A percentile compares a stretch with the other conserved stretches of the same genome.
Conservation (phyloP, 192 early-diverging fungal genomes). For the Umbelopsis vinacea region DNA sequence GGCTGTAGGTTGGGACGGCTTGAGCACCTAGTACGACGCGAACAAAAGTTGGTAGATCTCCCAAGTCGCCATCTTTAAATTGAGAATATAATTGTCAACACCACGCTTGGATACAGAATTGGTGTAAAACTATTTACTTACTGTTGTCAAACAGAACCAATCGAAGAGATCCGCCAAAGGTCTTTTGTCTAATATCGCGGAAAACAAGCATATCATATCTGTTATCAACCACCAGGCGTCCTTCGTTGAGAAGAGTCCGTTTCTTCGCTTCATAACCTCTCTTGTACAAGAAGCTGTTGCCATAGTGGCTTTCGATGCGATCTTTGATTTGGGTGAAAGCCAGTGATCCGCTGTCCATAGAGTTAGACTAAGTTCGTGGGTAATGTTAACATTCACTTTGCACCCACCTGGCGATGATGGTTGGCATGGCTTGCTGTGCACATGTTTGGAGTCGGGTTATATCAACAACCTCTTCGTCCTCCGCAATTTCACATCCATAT, state of each 20-base stretch:
- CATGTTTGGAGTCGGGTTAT: constrained; percentile 69
- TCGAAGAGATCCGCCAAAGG: constrained; percentile 47
- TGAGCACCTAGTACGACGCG: constrained; percentile 64
- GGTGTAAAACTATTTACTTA: constrained; percentile 24
- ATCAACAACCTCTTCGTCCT: constrained; percentile 37
- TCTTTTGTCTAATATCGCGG: constrained; percentile 43
- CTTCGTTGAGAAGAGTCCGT: constrained; percentile 31
- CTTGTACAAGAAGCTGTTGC: constrained; percentile 45
- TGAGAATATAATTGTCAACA: not conserved
- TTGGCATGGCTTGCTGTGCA: constrained; percentile 72
- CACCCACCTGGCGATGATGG: constrained; percentile 63
- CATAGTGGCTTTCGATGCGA: constrained; percentile 34
- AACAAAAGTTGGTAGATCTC: constrained; percentile 45
- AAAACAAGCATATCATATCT: constrained; percentile 50
- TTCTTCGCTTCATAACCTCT: constrained; percentile 41
- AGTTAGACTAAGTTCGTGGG: too few species aligned
- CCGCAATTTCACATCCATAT: constrained; percentile 48
- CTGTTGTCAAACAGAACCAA: constrained; percentile 34
- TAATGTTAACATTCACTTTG: not conserved
- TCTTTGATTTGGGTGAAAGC: constrained; percentile 32
- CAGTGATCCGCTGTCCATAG: not conserved
- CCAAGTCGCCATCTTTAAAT: constrained; percentile 1
- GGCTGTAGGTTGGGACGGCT: constrained; percentile 59
- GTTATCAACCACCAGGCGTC: constrained; percentile 42
- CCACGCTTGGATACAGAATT: not conserved